Conservation (phyloP, 345 rosid genomes). For the Camelina hispida region DNA sequence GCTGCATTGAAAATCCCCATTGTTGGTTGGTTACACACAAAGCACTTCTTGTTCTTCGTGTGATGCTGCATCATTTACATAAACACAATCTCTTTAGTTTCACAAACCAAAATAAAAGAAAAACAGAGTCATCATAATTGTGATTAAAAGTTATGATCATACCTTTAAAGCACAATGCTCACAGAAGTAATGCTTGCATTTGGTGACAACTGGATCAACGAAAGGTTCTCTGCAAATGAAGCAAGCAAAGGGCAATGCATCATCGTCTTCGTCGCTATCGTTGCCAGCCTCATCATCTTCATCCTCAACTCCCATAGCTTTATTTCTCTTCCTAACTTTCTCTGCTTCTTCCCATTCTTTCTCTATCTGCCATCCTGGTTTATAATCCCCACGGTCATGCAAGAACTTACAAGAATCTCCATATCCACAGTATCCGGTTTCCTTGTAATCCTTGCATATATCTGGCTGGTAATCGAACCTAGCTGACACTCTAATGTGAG, state of each 20-base stretch:
- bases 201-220: conserved; percentile 83
- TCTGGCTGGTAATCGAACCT: conserved; percentile 95
- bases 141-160: neutral
- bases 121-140: neutral
- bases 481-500: conserved; percentile 86
- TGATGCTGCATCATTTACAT: conserved; percentile 64
- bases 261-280: conserved; percentile 56
- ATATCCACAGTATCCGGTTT: conserved; percentile 92
- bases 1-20: conserved; percentile 82
- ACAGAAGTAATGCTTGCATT: conserved; percentile 89
- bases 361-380: conserved; percentile 92
- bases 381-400: conserved; percentile 95
- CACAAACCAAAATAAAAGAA: neutral
- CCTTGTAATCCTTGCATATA: conserved; percentile 91
- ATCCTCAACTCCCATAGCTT: conserved; percentile 67
- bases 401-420: conserved; percentile 90
- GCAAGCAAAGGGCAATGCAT: conserved; percentile 80
- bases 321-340: conserved; percentile 75
- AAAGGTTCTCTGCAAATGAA: conserved; percentile 80
- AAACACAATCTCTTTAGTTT: neutral
- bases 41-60: conserved; percentile 86
- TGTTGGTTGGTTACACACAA: conserved; percentile 86
- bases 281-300: conserved; percentile 51
- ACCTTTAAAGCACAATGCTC: conserved; percentile 97
- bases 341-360: conserved; percentile 94